Evolutionary conservation across 495 filamentous ascomycete species (phyloP).

Genomic region (Durotheca rogersii): DNA sequence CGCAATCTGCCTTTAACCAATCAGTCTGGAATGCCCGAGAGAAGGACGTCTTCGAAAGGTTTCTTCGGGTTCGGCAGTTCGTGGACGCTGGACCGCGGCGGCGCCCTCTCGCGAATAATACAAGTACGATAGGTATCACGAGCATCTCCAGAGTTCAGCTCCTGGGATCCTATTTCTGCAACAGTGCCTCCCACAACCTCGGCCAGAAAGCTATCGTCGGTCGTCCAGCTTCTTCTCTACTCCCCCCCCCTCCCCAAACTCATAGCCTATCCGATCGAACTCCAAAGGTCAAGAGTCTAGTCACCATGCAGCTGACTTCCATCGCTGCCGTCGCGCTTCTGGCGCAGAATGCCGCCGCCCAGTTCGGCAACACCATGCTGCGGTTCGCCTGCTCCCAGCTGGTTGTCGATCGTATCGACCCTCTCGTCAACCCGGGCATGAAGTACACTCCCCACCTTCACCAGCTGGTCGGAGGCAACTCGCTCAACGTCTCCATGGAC

Average conservation of each 20-base stretch:
- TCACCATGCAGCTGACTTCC: constrained; percentile 54
- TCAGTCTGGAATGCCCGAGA: constrained; percentile 43
- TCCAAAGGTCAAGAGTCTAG: constrained; percentile 19
- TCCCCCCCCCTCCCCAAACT: constrained; percentile 7
- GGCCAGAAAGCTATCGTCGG: neutral
- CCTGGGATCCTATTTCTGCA: constrained; percentile 28
- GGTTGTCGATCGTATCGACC: constrained; percentile 55
- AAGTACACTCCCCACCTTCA: constrained; percentile 54
- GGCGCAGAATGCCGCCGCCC: constrained; percentile 47
- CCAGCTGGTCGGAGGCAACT: constrained; percentile 60
- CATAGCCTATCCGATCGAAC: constrained; percentile 6
- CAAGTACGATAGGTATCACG: constrained; percentile 30
- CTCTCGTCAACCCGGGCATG: constrained; percentile 52
- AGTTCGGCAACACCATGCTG: constrained; percentile 50
- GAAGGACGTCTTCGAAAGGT: constrained; percentile 37
- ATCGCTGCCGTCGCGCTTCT: constrained; percentile 51
- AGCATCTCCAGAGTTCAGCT: constrained; percentile 24
- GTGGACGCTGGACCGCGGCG: constrained; percentile 28
- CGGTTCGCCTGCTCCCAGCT: constrained; percentile 60
- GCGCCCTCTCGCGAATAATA: constrained; percentile 18
- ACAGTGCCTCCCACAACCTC: constrained; percentile 3
- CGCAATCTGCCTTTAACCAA: constrained; percentile 36
- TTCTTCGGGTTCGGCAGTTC: constrained; percentile 50
- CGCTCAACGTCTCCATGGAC: constrained; percentile 69
- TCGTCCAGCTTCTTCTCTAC: constrained; percentile 4